phyloP scores from a whole-genome alignment of 2,329 filamentous ascomycete species.

The Cladosporium sp. region DNA sequence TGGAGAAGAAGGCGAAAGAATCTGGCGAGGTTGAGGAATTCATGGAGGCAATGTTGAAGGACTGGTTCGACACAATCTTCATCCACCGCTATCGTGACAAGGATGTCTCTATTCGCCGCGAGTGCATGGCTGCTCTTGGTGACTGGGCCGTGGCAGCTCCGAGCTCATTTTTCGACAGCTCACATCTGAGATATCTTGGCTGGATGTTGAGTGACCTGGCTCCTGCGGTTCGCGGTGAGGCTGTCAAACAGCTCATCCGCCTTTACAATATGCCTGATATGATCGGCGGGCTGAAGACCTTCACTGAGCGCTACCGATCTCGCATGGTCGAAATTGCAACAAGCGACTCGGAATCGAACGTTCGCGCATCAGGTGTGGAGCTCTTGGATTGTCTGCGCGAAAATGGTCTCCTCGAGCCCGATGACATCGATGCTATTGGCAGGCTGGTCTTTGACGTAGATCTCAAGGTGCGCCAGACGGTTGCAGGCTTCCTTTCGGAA shows the following conservation, averaged over 20 bases:
- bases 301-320: constrained; percentile 85
- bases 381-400: constrained; percentile 78
- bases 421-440: constrained; percentile 84
- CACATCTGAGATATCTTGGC: constrained; percentile 87
- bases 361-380: constrained; percentile 75
- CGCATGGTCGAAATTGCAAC: constrained; percentile 91
- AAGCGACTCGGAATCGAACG: constrained; percentile 73
- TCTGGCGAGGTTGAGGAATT: constrained; percentile 65
- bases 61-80: constrained; percentile 89
- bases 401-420: constrained; percentile 81
- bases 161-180: constrained; percentile 83
- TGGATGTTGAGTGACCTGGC: constrained; percentile 89
- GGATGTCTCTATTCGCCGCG: constrained; percentile 80
- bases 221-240: constrained; percentile 72
- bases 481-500: constrained; percentile 85
- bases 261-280: constrained; percentile 79
- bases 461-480: constrained; percentile 76
- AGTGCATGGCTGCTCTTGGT: constrained; percentile 82
- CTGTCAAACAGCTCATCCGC: constrained; percentile 74
- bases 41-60: constrained; percentile 69
- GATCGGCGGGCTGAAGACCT: constrained; percentile 72
- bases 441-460: constrained; percentile 88
- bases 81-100: constrained; percentile 94
- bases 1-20: constrained; percentile 68
- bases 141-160: constrained; percentile 84